Evolutionary conservation across 192 early-diverging fungal genomes (phyloP).

Genomic region (Cladochytrium replicatum): DNA sequence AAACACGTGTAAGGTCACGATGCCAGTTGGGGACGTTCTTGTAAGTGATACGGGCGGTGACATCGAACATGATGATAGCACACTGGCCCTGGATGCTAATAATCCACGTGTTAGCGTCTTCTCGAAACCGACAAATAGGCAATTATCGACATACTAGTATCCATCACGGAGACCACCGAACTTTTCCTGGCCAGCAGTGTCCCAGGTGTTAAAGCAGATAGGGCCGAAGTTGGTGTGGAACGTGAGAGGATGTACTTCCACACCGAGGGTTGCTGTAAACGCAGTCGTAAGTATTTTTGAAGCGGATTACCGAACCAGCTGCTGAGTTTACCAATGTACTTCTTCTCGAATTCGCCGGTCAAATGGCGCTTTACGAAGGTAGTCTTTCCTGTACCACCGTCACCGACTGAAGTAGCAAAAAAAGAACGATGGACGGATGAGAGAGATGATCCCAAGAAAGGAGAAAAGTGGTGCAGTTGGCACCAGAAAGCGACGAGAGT

Average conservation of each 20-base stretch:
- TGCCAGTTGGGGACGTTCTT: conserved; percentile 99
- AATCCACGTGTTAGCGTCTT: not conserved
- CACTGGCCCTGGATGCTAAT: conserved; percentile 92
- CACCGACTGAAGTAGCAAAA: conserved; percentile 57
- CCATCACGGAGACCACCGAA: conserved; percentile 99
- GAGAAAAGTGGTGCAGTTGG: not conserved
- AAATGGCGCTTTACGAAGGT: conserved; percentile 99
- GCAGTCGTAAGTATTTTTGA: not conserved
- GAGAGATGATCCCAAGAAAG: not conserved
- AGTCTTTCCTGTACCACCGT: conserved; percentile 99
- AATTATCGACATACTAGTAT: conserved; percentile 68
- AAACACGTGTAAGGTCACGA: conserved; percentile 96
- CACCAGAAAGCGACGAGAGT: not conserved
- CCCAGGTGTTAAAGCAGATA: conserved; percentile 99
- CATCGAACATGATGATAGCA: conserved; percentile 99
- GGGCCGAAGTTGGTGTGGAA: conserved; percentile 97
- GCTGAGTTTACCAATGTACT: conserved; percentile 78
- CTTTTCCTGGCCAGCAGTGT: conserved; percentile 99
- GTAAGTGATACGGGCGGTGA: conserved; percentile 99
- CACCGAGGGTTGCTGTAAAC: conserved; percentile 87
- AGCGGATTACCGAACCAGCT: not conserved
- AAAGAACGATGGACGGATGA: not conserved
- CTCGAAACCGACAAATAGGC: conserved; percentile 1
- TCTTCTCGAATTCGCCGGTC: conserved; percentile 99
- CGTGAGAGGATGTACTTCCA: conserved; percentile 94